Percentiles rank a stretch among this genome's conserved stretches.
phyloP scores from a whole-genome alignment of 768 basidiomycete genomes.

The Lentinula edodes region DNA sequence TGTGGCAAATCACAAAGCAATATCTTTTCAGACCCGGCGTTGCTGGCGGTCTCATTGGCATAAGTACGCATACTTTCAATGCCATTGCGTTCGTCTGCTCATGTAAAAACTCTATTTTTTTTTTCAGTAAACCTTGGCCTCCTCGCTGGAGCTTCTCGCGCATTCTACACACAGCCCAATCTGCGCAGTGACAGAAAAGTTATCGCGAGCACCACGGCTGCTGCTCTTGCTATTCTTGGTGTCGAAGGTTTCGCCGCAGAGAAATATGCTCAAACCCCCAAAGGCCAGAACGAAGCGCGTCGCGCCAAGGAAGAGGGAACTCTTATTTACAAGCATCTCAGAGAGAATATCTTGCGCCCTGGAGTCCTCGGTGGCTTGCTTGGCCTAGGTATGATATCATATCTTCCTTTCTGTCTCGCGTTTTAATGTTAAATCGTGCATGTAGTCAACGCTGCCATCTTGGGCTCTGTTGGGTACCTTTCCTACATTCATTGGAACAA shows the following conservation, averaged over 20 bases:
- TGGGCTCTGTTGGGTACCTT: conserved; percentile 60
- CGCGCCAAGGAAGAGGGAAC: conserved; percentile 55
- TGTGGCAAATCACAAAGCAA: conserved; percentile 47
- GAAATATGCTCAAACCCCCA: conserved; percentile 51
- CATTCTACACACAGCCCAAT: conserved; percentile 56
- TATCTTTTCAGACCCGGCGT: conserved; percentile 61
- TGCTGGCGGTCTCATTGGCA: conserved; percentile 65
- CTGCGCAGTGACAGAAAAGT: conserved; percentile 52
- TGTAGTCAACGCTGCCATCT: conserved; percentile 58
- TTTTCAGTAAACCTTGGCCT: conserved; percentile 65
- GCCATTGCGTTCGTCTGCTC: not conserved
- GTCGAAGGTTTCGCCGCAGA: conserved; percentile 62
- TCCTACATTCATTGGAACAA: conserved; percentile 62
- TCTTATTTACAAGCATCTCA: conserved; percentile 44
- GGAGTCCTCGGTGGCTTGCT: conserved; percentile 61
- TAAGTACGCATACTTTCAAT: conserved; percentile 38
- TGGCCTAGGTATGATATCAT: conserved; percentile 50
- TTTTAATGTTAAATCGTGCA: not conserved
- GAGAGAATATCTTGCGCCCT: conserved; percentile 56
- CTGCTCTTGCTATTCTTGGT: conserved; percentile 51
- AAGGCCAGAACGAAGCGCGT: conserved; percentile 51
- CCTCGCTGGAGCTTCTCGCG: conserved; percentile 53
- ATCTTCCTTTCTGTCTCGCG: not conserved
- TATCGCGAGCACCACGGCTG: conserved; percentile 47
- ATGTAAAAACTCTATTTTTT: not conserved